Base-by-base conservation (phyloP, 2,329 filamentous ascomycete genomes). In the Colletotrichum sojae region DNA sequence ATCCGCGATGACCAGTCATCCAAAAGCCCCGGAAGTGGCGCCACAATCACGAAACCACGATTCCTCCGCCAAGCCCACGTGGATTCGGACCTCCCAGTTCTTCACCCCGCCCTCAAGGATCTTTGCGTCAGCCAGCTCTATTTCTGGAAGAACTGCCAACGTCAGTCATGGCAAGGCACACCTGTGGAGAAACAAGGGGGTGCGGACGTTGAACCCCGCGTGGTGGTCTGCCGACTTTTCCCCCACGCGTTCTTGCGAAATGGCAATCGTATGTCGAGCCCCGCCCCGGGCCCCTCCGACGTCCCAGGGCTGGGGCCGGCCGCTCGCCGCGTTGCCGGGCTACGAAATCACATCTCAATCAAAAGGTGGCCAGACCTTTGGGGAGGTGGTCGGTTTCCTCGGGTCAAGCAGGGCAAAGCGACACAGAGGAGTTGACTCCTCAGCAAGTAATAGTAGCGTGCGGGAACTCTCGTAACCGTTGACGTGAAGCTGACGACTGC, bases 21-120 rank as follows among this genome's bases (percentile, higher is more conserved):
- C 46, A 12, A 49, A n/a, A 25, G 31, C 16, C 27, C 9, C 18
- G 15, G 22, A n/a, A 63, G 70, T 1, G 77, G 78, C n/a, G 62
- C 69, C 46, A 49, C 46, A 12, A 49, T 43, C 40, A 43, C 16
- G 13, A 15, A 13, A 36, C 40, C 4, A 55, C 56, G 49, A 39
- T 49, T 48, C 6, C 1, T 27, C 43, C 58, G 16, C 62, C 9
- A 73, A 72, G 13, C 73, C 80, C 72, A 62, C 59, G 49, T 54
- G 22, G 39, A 54, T n/a, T 16, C 22, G 45, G 46, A 49, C 8
- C 18, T 49, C 25, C 39, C 49, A 45, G 36, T 4, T 12, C 9
- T 10, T 10, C 25, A 2, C 27, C 31, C 31, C 31, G 8, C 31
- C 9, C 31, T 10, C 36, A 54, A 52, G 31, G 46, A 52, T 40